These are phyloP conservation scores for Hymenoscyphus repandus DNA, from an alignment of 2,329 filamentous ascomycete species.

Conservation along the genomic window DNA sequence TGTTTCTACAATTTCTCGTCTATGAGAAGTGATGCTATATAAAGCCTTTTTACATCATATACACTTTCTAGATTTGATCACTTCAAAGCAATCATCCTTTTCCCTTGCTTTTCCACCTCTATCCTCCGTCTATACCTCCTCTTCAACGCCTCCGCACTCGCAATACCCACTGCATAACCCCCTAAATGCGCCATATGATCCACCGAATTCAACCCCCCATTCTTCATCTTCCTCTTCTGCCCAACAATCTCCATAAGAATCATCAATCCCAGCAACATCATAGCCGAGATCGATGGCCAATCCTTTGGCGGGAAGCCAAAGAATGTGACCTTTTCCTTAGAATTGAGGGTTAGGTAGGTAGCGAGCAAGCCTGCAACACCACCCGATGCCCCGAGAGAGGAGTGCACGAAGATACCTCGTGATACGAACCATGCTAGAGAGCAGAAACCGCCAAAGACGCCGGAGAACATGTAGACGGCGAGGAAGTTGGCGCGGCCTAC, in stretches of 20 bases:
- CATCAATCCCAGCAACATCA: constrained; percentile 48
- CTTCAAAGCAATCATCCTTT: not conserved
- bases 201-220: constrained; percentile 14
- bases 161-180: constrained; percentile 31
- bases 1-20: too few species aligned
- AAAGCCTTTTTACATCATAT: too few species aligned
- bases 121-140: constrained; percentile 18
- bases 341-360: constrained; percentile 57
- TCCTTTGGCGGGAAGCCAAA: constrained; percentile 52
- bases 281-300: constrained; percentile 46
- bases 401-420: constrained; percentile 34
- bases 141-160: constrained; percentile 19
- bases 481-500: constrained; percentile 65
- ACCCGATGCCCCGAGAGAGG: constrained; percentile 63
- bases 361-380: constrained; percentile 56
- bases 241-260: constrained; percentile 45
- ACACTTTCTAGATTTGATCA: too few species aligned
- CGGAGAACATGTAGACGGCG: constrained; percentile 58
- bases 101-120: constrained; percentile 20
- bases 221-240: constrained; percentile 28
- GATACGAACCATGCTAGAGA: constrained; percentile 44
- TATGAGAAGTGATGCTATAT: too few species aligned
- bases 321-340: constrained; percentile 51
- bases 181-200: constrained; percentile 36
- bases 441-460: constrained; percentile 52